A percentile compares a stretch with the other conserved stretches of the same genome.
Conservation (phyloP, 176 grass and related monocot genomes). For the Thalia dealbata region DNA sequence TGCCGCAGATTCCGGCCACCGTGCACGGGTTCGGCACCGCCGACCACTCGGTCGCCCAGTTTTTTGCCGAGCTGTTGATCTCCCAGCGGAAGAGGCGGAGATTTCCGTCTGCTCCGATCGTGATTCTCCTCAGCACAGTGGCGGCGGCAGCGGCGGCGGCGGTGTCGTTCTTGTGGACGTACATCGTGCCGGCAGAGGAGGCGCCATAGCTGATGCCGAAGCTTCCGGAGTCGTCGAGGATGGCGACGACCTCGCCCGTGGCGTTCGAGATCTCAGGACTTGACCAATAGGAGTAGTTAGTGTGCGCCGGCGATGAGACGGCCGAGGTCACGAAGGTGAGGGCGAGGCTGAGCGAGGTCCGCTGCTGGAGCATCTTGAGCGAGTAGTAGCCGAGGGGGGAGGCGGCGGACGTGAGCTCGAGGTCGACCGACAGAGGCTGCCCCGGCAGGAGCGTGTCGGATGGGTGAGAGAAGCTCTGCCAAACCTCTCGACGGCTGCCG, state of each 20-base stretch:
- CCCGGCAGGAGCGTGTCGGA: slow-evolving; percentile 8
- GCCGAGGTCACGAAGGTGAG: background rate
- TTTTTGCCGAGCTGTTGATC: background rate
- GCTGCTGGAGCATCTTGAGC: slow-evolving; percentile 16
- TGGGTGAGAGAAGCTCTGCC: slow-evolving; percentile 15
- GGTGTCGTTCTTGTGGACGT: slow-evolving; percentile 18
- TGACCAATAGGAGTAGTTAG: slow-evolving; percentile 16
- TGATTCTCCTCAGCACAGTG: too few relatives aligned
- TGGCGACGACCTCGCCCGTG: slow-evolving; percentile 2
- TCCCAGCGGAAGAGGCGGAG: background rate
- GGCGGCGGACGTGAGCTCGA: slow-evolving; percentile 2
- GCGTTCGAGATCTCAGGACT: slow-evolving; percentile 12
- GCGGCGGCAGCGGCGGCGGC: too few relatives aligned
- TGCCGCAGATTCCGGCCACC: slow-evolving; percentile 13
- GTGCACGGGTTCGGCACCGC: slow-evolving; percentile 4
- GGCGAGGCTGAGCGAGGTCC: slow-evolving; percentile 10
- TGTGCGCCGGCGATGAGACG: background rate
- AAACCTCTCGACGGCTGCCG: background rate
- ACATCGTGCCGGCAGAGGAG: slow-evolving; percentile 4
- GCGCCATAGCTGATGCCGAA: slow-evolving; percentile 11
- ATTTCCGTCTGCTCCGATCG: slow-evolving; percentile 1
- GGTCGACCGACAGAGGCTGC: background rate
- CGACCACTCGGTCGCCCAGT: background rate
- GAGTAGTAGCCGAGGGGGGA: slow-evolving; percentile 1
- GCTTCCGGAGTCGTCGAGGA: background rate